Conservation (phyloP, 2,329 filamentous ascomycete species). For the Aureobasidium zeae region DNA sequence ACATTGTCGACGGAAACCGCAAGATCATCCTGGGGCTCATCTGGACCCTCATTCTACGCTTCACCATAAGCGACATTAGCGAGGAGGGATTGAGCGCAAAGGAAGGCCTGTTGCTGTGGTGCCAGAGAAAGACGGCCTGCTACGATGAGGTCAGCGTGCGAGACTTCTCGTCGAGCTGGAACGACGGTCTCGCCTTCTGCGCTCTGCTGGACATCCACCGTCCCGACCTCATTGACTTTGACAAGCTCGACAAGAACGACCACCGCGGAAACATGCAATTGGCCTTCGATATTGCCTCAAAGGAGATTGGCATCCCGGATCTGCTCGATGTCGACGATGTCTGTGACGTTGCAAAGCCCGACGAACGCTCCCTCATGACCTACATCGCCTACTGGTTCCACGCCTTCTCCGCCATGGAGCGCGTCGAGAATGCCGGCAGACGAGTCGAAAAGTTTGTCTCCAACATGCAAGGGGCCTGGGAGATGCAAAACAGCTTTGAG, state of each 20-base stretch:
- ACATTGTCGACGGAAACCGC: constrained; percentile 93
- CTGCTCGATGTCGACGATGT: constrained; percentile 96
- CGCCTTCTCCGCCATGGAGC: constrained; percentile 97
- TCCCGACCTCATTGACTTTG: constrained; percentile 94
- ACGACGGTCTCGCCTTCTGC: constrained; percentile 92
- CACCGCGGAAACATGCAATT: constrained; percentile 96
- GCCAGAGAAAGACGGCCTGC: constrained; percentile 95
- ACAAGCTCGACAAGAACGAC: constrained; percentile 85
- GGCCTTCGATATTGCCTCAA: constrained; percentile 89
- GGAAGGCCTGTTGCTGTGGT: constrained; percentile 91
- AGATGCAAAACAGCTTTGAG: constrained; percentile 97
- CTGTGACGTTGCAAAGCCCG: constrained; percentile 88
- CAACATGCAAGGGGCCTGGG: constrained; percentile 98
- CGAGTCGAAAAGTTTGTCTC: constrained; percentile 97
- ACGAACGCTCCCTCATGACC: constrained; percentile 95
- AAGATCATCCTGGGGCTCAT: constrained; percentile 97
- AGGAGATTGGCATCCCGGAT: constrained; percentile 94
- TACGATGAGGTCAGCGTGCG: constrained; percentile 94
- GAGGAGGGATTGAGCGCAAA: constrained; percentile 96
- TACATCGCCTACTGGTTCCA: constrained; percentile 99
- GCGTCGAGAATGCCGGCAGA: constrained; percentile 92
- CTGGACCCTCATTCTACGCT: constrained; percentile 95
- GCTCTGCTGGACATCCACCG: constrained; percentile 93
- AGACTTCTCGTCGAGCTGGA: constrained; percentile 95
- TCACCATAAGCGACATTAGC: constrained; percentile 98